Evolutionary conservation across 108 stramenopile species (phyloP).

Genomic region (Seminavis robusta): DNA sequence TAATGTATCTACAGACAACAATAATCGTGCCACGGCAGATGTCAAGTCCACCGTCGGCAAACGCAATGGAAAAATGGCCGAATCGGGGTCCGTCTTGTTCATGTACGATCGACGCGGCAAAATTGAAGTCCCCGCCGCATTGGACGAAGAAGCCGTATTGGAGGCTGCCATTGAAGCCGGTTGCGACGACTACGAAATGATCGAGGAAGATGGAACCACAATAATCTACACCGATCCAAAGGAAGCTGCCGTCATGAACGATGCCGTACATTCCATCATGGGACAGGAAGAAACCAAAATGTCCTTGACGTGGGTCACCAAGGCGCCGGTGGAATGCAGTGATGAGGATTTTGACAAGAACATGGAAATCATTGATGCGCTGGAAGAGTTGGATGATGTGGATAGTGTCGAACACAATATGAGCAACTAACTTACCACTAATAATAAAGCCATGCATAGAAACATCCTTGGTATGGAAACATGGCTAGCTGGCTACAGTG

Average conservation of each 20-base stretch:
- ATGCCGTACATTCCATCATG: constrained; percentile 61
- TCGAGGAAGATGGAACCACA: constrained; percentile 61
- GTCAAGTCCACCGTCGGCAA: constrained; percentile 72
- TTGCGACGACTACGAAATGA: constrained; percentile 61
- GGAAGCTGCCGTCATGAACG: constrained; percentile 67
- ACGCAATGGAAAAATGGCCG: constrained; percentile 79
- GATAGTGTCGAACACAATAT: constrained; percentile 97
- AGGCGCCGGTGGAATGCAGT: constrained; percentile 82
- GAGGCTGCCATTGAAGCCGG: constrained; percentile 81
- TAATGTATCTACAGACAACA: constrained; percentile 82
- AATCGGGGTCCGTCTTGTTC: constrained; percentile 80
- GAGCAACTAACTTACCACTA: constrained; percentile 84
- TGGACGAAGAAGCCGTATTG: constrained; percentile 72
- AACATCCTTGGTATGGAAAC: too few species aligned
- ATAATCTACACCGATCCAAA: constrained; percentile 79
- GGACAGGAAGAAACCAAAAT: constrained; percentile 53
- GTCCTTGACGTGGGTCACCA: constrained; percentile 67
- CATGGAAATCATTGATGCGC: constrained; percentile 88
- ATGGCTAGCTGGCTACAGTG: too few species aligned
- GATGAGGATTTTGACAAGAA: constrained; percentile 95
- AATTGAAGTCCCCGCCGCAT: constrained; percentile 47
- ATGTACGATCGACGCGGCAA: constrained; percentile 85
- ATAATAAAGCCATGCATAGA: too few species aligned
- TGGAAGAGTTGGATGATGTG: constrained; percentile 95
- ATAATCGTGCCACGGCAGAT: constrained; percentile 81